Conservation (phyloP, 441 rosid genomes). For the Theobroma grandiflorum region DNA sequence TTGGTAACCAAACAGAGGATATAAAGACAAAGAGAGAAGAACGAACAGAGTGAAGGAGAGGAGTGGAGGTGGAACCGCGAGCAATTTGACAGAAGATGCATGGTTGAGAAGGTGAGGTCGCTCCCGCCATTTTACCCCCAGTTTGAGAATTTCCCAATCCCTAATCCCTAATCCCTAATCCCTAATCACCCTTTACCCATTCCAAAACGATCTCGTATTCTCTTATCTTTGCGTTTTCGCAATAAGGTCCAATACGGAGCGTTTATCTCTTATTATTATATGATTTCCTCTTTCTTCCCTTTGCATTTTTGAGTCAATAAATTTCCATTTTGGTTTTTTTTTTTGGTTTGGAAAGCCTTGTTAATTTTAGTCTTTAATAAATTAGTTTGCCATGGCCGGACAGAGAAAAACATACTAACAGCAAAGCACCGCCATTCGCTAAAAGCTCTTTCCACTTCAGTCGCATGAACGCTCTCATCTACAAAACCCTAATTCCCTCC, state of each 20-base stretch:
- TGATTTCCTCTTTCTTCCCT: too few relatives aligned
- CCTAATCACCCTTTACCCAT: neutral
- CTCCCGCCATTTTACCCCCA: constrained; percentile 63
- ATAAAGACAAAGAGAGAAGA: constrained; percentile 20
- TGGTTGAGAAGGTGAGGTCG: constrained; percentile 33
- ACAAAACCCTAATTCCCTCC: constrained; percentile 48
- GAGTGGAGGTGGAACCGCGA: constrained; percentile 53
- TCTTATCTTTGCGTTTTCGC: neutral
- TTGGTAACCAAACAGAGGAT: constrained; percentile 28
- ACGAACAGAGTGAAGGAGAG: constrained; percentile 72
- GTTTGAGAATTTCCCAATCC: neutral
- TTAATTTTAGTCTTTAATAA: too few relatives aligned
- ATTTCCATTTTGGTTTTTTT: too few relatives aligned
- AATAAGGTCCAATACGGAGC: neutral
- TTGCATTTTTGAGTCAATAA: too few relatives aligned
- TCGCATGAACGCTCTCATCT: constrained; percentile 38
- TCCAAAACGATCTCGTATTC: neutral
- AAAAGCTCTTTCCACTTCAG: neutral
- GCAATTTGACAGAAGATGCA: constrained; percentile 86
- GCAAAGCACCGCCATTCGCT: neutral
- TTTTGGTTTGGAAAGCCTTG: too few relatives aligned
- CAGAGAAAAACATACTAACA: neutral
- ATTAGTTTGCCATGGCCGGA: neutral
- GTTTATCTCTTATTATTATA: too few relatives aligned
- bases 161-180: constrained; percentile 19